A percentile compares a stretch with the other conserved stretches of the same genome.
Evolutionary conservation across 1,284 basidiomycete genomes (phyloP).

Genomic region (Tilletia horrida): DNA sequence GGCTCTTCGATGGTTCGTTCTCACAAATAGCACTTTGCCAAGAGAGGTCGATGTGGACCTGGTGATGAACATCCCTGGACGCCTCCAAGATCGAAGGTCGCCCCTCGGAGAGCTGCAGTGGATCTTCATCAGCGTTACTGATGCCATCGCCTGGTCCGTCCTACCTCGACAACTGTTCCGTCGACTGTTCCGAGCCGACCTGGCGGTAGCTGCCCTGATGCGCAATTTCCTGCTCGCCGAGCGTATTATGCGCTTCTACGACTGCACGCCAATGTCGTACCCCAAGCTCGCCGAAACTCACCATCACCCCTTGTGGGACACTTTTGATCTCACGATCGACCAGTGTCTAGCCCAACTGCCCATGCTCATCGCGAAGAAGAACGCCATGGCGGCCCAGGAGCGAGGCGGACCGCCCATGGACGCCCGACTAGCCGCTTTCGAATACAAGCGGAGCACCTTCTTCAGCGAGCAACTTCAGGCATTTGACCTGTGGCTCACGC

Average conservation of each 20-base stretch:
- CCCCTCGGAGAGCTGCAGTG: slow-evolving; percentile 96
- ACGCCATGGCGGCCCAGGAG: slow-evolving; percentile 57
- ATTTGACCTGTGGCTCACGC: slow-evolving; percentile 89
- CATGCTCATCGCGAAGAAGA: slow-evolving; percentile 71
- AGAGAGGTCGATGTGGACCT: slow-evolving; percentile 64
- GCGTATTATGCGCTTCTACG: slow-evolving; percentile 96
- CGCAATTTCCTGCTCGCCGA: slow-evolving; percentile 95
- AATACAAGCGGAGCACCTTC: slow-evolving; percentile 85
- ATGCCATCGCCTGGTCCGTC: slow-evolving; percentile 98
- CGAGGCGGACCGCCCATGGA: slow-evolving; percentile 52
- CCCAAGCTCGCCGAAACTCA: slow-evolving; percentile 89
- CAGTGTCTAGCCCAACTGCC: slow-evolving; percentile 90
- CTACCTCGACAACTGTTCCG: slow-evolving; percentile 92
- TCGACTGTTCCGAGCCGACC: slow-evolving; percentile 87
- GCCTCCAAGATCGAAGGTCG: slow-evolving; percentile 90
- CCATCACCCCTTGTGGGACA: slow-evolving; percentile 91
- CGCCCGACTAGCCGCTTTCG: slow-evolving; percentile 55
- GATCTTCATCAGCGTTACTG: slow-evolving; percentile 98
- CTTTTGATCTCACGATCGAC: slow-evolving; percentile 96
- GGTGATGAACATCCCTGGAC: slow-evolving; percentile 92
- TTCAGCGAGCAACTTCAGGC: slow-evolving; percentile 95
- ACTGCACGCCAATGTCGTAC: slow-evolving; percentile 91
- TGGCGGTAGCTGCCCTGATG: slow-evolving; percentile 92
- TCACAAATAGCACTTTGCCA: slow-evolving; percentile 65
- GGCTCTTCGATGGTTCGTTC: slow-evolving; percentile 86